These are phyloP conservation scores for Lichtheimia ramosa DNA, from an alignment of 371 early-diverging fungal species.

Conservation along the genomic window DNA sequence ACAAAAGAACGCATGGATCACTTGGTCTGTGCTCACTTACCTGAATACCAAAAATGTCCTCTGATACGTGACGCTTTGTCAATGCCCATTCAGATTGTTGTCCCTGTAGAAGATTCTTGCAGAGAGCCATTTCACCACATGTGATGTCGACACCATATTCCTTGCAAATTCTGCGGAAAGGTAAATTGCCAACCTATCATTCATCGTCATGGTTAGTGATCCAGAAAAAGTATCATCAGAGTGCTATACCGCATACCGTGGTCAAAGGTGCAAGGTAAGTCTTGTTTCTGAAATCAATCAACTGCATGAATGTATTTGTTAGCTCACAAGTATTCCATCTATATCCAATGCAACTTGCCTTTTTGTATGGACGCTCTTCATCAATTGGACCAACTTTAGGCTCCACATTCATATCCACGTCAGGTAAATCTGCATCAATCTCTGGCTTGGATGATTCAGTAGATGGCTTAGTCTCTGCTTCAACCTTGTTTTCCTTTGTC, in stretches of 20 bases:
- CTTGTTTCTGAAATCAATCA: constrained; percentile 85
- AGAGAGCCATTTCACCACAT: constrained; percentile 96
- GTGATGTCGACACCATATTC: constrained; percentile 95
- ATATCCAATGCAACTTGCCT: constrained; percentile 14
- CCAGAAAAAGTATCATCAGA: not conserved
- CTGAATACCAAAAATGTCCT: constrained; percentile 95
- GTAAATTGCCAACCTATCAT: constrained; percentile 87
- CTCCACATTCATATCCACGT: constrained; percentile 16
- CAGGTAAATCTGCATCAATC: constrained; percentile 14
- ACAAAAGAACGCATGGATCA: not conserved
- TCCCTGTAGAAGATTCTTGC: constrained; percentile 71
- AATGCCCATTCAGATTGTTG: constrained; percentile 87
- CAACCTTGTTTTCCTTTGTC: constrained; percentile 5
- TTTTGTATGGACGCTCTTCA: constrained; percentile 27
- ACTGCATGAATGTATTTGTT: constrained; percentile 4
- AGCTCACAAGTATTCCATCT: no score
- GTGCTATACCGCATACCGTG: constrained; percentile 47
- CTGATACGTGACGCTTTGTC: constrained; percentile 81
- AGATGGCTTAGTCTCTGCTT: constrained; percentile 1
- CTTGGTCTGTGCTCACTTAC: constrained; percentile 6
- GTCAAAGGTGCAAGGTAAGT: constrained; percentile 96
- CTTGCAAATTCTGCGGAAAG: constrained; percentile 94
- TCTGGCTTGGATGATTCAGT: not conserved
- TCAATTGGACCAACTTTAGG: constrained; percentile 46
- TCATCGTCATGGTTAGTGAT: not conserved